Conservation (phyloP, 108 stramenopile species). For the Cyclotella atomus region DNA sequence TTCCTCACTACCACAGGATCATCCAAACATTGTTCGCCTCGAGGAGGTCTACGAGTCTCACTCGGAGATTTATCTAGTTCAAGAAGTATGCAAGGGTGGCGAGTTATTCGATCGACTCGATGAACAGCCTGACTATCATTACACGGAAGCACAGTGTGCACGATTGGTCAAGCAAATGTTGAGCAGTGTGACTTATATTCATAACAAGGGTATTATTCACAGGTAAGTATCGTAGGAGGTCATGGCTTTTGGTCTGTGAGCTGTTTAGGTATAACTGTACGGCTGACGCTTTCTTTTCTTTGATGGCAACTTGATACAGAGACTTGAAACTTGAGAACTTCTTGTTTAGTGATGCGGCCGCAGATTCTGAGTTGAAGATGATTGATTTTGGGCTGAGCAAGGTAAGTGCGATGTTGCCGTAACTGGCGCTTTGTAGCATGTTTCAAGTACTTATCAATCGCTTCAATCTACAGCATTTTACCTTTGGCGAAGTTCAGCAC, state of each 20-base stretch:
- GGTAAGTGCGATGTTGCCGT: background rate
- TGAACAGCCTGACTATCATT: slow-evolving; percentile 90
- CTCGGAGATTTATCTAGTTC: slow-evolving; percentile 88
- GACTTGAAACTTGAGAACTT: slow-evolving; percentile 95
- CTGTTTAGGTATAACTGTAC: too few relatives aligned
- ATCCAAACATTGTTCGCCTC: slow-evolving; percentile 87
- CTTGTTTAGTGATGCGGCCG: slow-evolving; percentile 70
- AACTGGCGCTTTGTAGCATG: background rate
- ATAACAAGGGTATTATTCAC: slow-evolving; percentile 92
- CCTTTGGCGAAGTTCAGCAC: slow-evolving; percentile 79
- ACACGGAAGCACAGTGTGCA: slow-evolving; percentile 92
- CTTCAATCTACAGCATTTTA: slow-evolving; percentile 67
- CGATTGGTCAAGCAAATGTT: slow-evolving; percentile 90
- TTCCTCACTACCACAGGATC: slow-evolving; percentile 53
- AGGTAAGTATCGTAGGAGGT: too few relatives aligned
- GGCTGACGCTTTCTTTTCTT: too few relatives aligned
- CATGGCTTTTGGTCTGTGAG: too few relatives aligned
- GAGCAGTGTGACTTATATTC: slow-evolving; percentile 89
- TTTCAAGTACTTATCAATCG: background rate
- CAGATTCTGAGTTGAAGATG: slow-evolving; percentile 88
- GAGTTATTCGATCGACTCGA: slow-evolving; percentile 95
- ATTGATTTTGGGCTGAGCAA: slow-evolving; percentile 97
- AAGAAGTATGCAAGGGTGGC: slow-evolving; percentile 95
- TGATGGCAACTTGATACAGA: slow-evolving; percentile 1
- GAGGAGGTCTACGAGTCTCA: slow-evolving; percentile 87